Evolutionary conservation across 139 green algal species (phyloP), one percentile per base, ranked within the genome.

Genomic region (Spirogloea muscicola): DNA sequence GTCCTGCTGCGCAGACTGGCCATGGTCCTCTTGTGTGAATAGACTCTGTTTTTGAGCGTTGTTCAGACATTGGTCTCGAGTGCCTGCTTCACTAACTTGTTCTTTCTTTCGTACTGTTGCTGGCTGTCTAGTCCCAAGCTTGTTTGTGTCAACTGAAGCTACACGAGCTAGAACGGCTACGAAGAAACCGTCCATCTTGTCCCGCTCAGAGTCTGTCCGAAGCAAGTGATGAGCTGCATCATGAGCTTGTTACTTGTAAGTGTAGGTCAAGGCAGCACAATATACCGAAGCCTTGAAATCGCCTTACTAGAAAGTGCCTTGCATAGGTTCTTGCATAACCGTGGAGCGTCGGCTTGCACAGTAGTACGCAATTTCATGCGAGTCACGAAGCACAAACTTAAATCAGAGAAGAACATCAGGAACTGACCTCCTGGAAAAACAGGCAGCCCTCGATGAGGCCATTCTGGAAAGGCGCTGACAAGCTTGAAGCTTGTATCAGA

Each of bases 371-470:
- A n/a, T n/a, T n/a, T n/a, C n/a, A n/a, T n/a, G n/a, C n/a, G n/a
- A n/a, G n/a, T n/a, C n/a, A n/a, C n/a, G n/a, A n/a, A n/a, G n/a
- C n/a, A n/a, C n/a, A n/a, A n/a, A n/a, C n/a, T n/a, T n/a, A n/a
- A n/a, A n/a, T n/a, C n/a, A n/a, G n/a, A n/a, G n/a, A n/a, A n/a
- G n/a, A n/a, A n/a, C n/a, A n/a, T n/a, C n/a, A n/a, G n/a, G n/a
- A n/a, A n/a, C 71, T 9, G 2, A 79, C 62, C 71, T 27, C 34
- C 58, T 58, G 16, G 1, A 16, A 80, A 58, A 2, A 68, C 31
- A 1, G 82, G 68, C 29, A 91, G 41, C 0, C 91, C 93, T 0
- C 91, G 64, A 4, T 89, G 68, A 1, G 58, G 77, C 93, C 92
- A 97, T 7, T 0, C 27, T 1, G 90, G 88, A 3, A 94, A 72